A percentile compares a stretch with the other conserved stretches of the same genome.
Evolutionary conservation across 2,329 filamentous ascomycete species (phyloP).

Genomic region (Ophidiomyces ophidiicola): DNA sequence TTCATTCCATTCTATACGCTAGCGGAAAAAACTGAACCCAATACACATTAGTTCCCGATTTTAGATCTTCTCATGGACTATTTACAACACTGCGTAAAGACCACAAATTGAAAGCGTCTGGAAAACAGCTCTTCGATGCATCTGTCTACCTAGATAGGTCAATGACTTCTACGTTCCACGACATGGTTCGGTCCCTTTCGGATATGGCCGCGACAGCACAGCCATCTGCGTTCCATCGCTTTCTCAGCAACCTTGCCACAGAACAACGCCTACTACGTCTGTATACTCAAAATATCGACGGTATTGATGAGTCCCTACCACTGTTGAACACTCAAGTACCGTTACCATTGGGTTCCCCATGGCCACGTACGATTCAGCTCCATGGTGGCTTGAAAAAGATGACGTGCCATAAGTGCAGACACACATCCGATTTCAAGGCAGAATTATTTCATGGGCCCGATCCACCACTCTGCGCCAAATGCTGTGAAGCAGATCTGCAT

Average conservation of each 20-base stretch:
- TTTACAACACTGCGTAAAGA: conserved; percentile 76
- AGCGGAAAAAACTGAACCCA: conserved; percentile 13
- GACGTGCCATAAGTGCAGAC: conserved; percentile 86
- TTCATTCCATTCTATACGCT: conserved; percentile 13
- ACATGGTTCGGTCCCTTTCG: conserved; percentile 86
- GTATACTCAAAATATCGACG: conserved; percentile 95
- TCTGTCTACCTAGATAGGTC: conserved; percentile 90
- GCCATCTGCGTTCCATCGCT: conserved; percentile 83
- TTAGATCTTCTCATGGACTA: conserved; percentile 79
- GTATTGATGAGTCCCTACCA: conserved; percentile 72
- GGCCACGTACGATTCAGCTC: conserved; percentile 85
- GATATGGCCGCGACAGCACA: conserved; percentile 62
- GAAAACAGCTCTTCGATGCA: conserved; percentile 92
- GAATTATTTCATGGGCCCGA: conserved; percentile 72
- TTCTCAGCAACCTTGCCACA: conserved; percentile 77
- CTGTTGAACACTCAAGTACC: conserved; percentile 73
- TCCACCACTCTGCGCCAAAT: conserved; percentile 66
- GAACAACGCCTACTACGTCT: conserved; percentile 79
- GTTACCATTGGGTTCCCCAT: conserved; percentile 70
- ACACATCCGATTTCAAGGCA: conserved; percentile 62
- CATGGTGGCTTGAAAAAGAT: conserved; percentile 91
- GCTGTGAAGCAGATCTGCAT: conserved; percentile 60
- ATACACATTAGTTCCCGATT: conserved; percentile 92
- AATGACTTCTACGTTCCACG: conserved; percentile 82
- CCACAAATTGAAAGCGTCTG: conserved; percentile 83